A percentile compares a stretch with the other conserved stretches of the same genome.
These are phyloP conservation scores for Morella rubra DNA, from an alignment of 306 rosid species.

Conservation along the genomic window DNA sequence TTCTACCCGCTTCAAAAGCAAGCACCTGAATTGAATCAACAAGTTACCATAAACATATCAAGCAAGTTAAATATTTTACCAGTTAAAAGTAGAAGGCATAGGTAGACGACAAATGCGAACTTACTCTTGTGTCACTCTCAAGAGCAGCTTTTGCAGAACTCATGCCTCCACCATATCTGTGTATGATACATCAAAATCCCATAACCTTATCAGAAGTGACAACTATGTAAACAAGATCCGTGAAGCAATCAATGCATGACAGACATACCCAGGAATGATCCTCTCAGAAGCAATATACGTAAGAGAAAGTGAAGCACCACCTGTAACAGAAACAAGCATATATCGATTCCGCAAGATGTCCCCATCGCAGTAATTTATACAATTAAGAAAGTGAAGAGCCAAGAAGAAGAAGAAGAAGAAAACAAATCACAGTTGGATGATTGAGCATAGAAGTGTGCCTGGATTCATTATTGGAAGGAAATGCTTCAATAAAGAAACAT, in stretches of 20 bases:
- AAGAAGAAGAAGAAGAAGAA: constrained; percentile 4
- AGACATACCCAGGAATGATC: constrained; percentile 89
- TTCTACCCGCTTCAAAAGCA: constrained; percentile 98
- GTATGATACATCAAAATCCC: constrained; percentile 15
- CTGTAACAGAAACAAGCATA: constrained; percentile 39
- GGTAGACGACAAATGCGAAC: constrained; percentile 19
- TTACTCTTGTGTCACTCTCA: constrained; percentile 91
- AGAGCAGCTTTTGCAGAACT: constrained; percentile 98
- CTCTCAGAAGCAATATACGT: constrained; percentile 94
- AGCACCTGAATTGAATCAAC: constrained; percentile 59
- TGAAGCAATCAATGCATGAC: constrained; percentile 16
- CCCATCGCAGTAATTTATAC: background rate
- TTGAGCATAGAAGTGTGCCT: constrained; percentile 43
- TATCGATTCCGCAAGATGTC: background rate
- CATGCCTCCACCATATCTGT: constrained; percentile 98
- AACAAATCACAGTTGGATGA: constrained; percentile 12
- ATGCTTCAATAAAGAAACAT: constrained; percentile 83
- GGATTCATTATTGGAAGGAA: constrained; percentile 88
- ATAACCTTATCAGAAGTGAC: constrained; percentile 5
- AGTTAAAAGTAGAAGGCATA: background rate
- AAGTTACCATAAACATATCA: background rate
- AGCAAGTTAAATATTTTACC: background rate
- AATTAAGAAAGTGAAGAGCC: background rate
- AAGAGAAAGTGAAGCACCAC: constrained; percentile 92
- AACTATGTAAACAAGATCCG: constrained; percentile 9